Base-by-base conservation (phyloP, 139 green algal species). In the Monoraphidium neglectum region DNA sequence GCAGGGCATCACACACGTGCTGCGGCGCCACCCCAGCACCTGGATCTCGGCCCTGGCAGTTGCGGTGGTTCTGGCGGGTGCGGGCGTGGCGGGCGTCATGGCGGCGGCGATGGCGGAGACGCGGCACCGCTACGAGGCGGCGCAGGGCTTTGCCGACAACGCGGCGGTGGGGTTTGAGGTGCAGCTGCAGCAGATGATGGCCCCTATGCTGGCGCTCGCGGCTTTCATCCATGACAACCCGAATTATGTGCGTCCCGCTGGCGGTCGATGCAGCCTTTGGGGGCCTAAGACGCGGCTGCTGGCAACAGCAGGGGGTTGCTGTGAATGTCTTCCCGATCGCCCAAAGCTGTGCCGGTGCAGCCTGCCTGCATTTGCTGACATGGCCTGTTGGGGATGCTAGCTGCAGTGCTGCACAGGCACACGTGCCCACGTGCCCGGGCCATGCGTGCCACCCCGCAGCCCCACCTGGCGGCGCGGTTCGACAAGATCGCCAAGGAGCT, bases 171-270 rank as follows among this genome's bases (percentile, higher is more conserved):
- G 57, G 12, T 68, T 77, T 38, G 60, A 70, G 53, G 18, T 30
- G 15, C 75, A 74, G 75, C 54, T 73, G 65, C 49, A 38, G 36
- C 43, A 36, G 43, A 68, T 63, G 65, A 62, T 73, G 40, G 47
- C 46, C 2, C 75, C 67, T 1, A 54, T 73, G 65, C 15, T 30
- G 30, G 72, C 61, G 16, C 47, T 79, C 30, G 10, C 13, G 16
- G 53, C 28, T 2, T 35, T 68, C n/a, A 68, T 77, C n/a, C 70
- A 77, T n/a, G 35, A 61, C 26, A 24, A 77, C 37, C 70, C 70
- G 4, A 16, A 77, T 28, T 77, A 59, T 24, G n/a, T n/a, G n/a
- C n/a, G n/a, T n/a, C n/a, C n/a, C n/a, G n/a, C n/a, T n/a, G n/a
- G n/a, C n/a, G n/a, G n/a, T n/a, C n/a, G n/a, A n/a, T n/a, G n/a